Evolutionary conservation across 2,329 filamentous ascomycete species (phyloP).

Genomic region (Colletotrichum acutatum): DNA sequence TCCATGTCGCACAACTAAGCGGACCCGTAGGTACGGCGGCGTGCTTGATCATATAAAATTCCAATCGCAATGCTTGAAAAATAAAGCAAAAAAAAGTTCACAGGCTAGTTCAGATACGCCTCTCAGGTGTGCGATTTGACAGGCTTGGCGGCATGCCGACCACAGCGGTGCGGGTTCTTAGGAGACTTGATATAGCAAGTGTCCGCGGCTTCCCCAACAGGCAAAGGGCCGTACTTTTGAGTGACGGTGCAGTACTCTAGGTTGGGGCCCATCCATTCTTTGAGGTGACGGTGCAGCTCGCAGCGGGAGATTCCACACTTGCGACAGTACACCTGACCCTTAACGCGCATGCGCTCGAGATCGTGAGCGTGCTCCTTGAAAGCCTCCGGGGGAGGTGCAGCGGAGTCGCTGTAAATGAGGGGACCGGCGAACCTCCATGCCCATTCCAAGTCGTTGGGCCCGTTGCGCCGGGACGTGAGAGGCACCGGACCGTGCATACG

Average conservation of each 20-base stretch:
- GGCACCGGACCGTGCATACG: constrained; percentile 67
- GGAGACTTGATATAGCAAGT: constrained; percentile 71
- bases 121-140: not conserved
- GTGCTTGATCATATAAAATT: not conserved
- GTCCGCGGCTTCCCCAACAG: constrained; percentile 56
- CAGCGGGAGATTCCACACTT: constrained; percentile 71
- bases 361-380: constrained; percentile 36
- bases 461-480: constrained; percentile 65
- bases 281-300: constrained; percentile 71
- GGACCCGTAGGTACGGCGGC: not conserved
- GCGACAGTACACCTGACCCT: constrained; percentile 70
- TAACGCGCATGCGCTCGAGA: constrained; percentile 61
- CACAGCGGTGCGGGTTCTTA: constrained; percentile 67
- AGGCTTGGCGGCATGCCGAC: constrained; percentile 58
- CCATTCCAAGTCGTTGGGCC: constrained; percentile 73
- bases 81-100: not conserved
- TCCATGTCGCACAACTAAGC: not conserved
- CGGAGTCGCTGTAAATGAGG: constrained; percentile 45
- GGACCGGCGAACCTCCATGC: constrained; percentile 68
- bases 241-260: constrained; percentile 71
- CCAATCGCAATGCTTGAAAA: not conserved
- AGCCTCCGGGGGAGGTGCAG: constrained; percentile 16
- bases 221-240: constrained; percentile 64
- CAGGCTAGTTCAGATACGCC: not conserved
- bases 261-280: constrained; percentile 66